Evolutionary conservation across 352 stramenopile genomes (phyloP).

Genomic region (Phytophthora fragariae): DNA sequence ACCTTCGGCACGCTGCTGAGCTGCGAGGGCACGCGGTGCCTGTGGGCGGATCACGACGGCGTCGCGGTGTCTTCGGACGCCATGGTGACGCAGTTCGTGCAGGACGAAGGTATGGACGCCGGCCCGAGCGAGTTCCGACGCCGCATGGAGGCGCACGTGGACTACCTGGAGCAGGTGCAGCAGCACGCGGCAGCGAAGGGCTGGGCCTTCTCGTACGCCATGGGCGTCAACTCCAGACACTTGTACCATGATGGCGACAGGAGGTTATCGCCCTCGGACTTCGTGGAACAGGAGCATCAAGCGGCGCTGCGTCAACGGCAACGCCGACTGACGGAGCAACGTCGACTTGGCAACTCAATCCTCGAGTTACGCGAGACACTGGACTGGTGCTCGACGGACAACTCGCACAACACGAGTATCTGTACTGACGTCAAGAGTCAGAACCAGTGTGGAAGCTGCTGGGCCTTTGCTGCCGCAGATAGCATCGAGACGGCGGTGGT

Average conservation of each 20-base stretch:
- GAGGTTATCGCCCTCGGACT: conserved; percentile 49
- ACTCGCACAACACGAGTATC: conserved; percentile 65
- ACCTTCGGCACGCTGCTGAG: conserved; percentile 69
- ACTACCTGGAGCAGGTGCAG: conserved; percentile 78
- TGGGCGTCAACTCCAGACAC: conserved; percentile 75
- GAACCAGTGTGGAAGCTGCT: conserved; percentile 84
- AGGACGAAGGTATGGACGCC: conserved; percentile 44
- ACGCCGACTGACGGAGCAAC: conserved; percentile 20
- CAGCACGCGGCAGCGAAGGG: conserved; percentile 44
- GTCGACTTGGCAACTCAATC: conserved; percentile 32
- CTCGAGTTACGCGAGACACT: conserved; percentile 46
- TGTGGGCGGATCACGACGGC: conserved; percentile 63
- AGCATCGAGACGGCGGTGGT: conserved; percentile 79
- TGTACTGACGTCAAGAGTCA: conserved; percentile 84
- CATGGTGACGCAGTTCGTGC: conserved; percentile 74
- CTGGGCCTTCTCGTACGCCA: conserved; percentile 65
- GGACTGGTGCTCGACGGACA: conserved; percentile 83
- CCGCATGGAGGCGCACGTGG: conserved; percentile 65
- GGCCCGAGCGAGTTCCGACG: conserved; percentile 47
- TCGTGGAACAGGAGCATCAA: conserved; percentile 67
- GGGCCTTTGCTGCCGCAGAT: conserved; percentile 83
- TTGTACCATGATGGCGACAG: conserved; percentile 61
- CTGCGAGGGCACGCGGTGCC: conserved; percentile 53
- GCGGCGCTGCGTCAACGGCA: conserved; percentile 47
- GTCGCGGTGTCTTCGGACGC: conserved; percentile 40